Conservation (phyloP, 1,284 basidiomycete genomes). For the Irpex lacteus region DNA sequence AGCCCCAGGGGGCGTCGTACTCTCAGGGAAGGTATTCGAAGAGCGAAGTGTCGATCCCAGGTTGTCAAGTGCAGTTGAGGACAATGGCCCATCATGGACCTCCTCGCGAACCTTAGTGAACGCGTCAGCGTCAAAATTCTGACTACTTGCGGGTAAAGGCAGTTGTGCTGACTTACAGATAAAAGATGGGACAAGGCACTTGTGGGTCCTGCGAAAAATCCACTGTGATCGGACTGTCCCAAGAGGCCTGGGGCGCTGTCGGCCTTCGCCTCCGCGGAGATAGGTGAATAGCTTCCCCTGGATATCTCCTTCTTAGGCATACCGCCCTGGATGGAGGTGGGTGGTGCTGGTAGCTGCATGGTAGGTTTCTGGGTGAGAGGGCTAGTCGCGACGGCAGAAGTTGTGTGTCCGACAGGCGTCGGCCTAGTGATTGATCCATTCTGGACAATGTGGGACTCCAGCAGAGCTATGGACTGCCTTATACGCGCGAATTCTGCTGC, state of each 20-base stretch:
- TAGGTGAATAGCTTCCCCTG: neutral
- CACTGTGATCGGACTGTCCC: slow-evolving; percentile 58
- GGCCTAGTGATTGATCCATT: slow-evolving; percentile 19
- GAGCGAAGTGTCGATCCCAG: slow-evolving; percentile 13
- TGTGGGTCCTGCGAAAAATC: slow-evolving; percentile 72
- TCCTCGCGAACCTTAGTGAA: slow-evolving; percentile 32
- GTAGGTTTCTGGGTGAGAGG: neutral
- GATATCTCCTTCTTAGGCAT: neutral
- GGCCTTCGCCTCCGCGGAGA: slow-evolving; percentile 1
- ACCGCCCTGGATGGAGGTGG: neutral
- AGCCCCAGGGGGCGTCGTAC: slow-evolving; percentile 7
- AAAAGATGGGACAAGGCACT: slow-evolving; percentile 66
- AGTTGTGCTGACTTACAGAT: slow-evolving; percentile 39
- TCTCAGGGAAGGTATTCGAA: slow-evolving; percentile 26
- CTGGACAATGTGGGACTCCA: slow-evolving; percentile 65
- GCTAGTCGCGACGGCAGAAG: neutral
- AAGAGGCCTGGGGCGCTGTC: slow-evolving; percentile 57
- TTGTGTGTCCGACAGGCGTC: neutral
- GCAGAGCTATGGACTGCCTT: slow-evolving; percentile 67
- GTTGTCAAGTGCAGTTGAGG: slow-evolving; percentile 3
- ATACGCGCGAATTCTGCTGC: slow-evolving; percentile 69
- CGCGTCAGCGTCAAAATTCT: slow-evolving; percentile 9
- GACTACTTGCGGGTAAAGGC: neutral
- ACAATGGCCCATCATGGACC: slow-evolving; percentile 39
- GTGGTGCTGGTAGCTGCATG: neutral